Base-by-base conservation (phyloP, 2,329 filamentous ascomycete species). In the Annulohypoxylon truncatum region DNA sequence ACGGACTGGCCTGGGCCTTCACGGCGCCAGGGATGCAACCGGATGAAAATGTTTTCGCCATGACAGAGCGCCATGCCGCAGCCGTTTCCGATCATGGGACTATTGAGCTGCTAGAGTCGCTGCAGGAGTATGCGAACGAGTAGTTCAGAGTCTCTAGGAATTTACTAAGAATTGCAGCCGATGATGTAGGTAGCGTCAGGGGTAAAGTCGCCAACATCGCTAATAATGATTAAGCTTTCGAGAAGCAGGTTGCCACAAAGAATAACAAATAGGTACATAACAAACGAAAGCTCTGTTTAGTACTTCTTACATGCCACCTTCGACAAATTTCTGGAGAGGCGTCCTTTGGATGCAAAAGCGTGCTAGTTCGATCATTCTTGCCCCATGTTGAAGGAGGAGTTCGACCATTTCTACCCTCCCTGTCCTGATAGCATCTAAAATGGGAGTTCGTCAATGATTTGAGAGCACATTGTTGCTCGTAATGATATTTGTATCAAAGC, bases 281-380 rank as follows among this genome's bases (percentile, higher is more conserved):
- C n/a, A n/a, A n/a, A n/a, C n/a, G n/a, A n/a, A n/a, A n/a, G n/a
- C n/a, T n/a, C n/a, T n/a, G n/a, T n/a, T n/a, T n/a, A n/a, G n/a
- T n/a, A n/a, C n/a, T n/a, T n/a, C n/a, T n/a, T n/a, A n/a, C n/a
- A n/a, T n/a, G n/a, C n/a, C 40, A 1, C 58, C 60, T 31, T 69
- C 54, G 2, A 29, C 58, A 2, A 66, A 63, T 26, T 48, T 33
- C n/a, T 71, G 68, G 1, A 71, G 47, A 8, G 68, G 68, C 3
- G 68, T 67, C n/a, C 50, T 26, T 13, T 6, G 26, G 1, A 65
- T n/a, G 10, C 47, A 26, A 1, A 26, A 15, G 2, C 38, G 7
- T 5, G 66, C 31, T 9, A 57, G 53, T 13, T 38, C 44, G 38
- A 67, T 67, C 1, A 71, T 47, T 8, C 46, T 18, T 3, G 68